Percentiles rank a stretch among this genome's conserved stretches.
These are phyloP conservation scores for Xylariaceae sp. DNA, from an alignment of 2,329 filamentous ascomycete species.

Conservation along the genomic window DNA sequence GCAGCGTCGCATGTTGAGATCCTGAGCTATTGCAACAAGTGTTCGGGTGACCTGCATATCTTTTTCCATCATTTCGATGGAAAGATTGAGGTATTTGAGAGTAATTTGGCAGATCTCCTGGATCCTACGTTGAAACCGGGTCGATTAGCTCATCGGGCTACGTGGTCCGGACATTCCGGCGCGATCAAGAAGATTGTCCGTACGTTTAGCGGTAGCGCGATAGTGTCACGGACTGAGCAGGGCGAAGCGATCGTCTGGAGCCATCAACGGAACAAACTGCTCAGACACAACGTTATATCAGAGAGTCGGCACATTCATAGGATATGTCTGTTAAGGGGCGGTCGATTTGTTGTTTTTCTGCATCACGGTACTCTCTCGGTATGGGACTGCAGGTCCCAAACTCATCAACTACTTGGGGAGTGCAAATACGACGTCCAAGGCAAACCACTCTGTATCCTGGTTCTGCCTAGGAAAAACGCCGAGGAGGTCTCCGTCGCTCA, in stretches of 20 bases:
- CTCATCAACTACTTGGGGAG: constrained; percentile 54
- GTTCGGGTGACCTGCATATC: constrained; percentile 62
- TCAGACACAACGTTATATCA: constrained; percentile 62
- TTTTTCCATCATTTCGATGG: constrained; percentile 83
- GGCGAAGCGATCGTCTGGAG: constrained; percentile 82
- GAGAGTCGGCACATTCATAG: constrained; percentile 69
- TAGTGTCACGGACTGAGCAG: constrained; percentile 73
- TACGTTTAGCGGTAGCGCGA: constrained; percentile 71
- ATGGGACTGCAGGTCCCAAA: constrained; percentile 67
- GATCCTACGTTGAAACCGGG: constrained; percentile 60
- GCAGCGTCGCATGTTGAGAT: constrained; percentile 56
- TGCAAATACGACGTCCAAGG: constrained; percentile 56
- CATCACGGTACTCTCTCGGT: constrained; percentile 65
- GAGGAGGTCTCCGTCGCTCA: constrained; percentile 57
- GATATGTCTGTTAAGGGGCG: constrained; percentile 71
- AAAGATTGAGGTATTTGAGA: constrained; percentile 74
- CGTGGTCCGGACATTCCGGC: constrained; percentile 80
- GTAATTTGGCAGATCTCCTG: constrained; percentile 72
- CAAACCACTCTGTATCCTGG: constrained; percentile 73
- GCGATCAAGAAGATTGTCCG: constrained; percentile 81
- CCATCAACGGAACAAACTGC: constrained; percentile 56
- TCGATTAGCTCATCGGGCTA: constrained; percentile 57
- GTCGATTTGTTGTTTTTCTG: constrained; percentile 75
- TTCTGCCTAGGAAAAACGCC: constrained; percentile 59
- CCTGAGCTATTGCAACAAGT: constrained; percentile 64